phyloP scores from a whole-genome alignment of 2,329 filamentous ascomycete genomes.

The Ceratocystis albifundus region DNA sequence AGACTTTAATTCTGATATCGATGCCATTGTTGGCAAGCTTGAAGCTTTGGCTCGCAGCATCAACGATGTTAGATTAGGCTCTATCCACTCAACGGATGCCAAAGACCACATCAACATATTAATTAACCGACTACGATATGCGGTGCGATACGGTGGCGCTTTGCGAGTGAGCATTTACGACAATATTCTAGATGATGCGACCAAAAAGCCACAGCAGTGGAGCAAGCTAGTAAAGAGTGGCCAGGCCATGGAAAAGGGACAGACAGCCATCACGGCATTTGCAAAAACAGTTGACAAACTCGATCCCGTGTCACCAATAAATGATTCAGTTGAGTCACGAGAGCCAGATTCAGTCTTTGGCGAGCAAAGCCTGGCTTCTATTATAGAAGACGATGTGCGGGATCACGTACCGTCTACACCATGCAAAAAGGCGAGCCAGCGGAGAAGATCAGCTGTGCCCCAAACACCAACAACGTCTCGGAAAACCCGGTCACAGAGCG shows the following conservation, averaged over 20 bases:
- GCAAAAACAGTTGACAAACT: conserved; percentile 24
- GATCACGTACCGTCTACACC: neutral
- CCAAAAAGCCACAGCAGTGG: neutral
- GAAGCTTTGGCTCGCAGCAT: conserved; percentile 51
- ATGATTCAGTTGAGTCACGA: too few species aligned
- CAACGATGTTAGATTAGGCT: conserved; percentile 60
- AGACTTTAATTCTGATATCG: conserved; percentile 59
- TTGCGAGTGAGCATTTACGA: conserved; percentile 44
- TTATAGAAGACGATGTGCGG: neutral
- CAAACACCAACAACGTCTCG: neutral
- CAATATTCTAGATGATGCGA: conserved; percentile 23
- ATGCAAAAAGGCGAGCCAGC: neutral
- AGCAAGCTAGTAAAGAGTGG: conserved; percentile 29
- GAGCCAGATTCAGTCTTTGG: neutral
- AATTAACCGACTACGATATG: conserved; percentile 59
- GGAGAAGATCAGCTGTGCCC: neutral
- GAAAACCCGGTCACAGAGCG: neutral
- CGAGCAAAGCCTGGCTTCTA: neutral
- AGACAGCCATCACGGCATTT: conserved; percentile 41
- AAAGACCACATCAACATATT: conserved; percentile 66
- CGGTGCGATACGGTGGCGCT: conserved; percentile 53
- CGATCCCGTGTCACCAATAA: neutral
- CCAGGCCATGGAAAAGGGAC: conserved; percentile 35
- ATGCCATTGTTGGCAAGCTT: conserved; percentile 50
- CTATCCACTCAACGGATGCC: conserved; percentile 60